Evolutionary conservation across 2,329 filamentous ascomycete species (phyloP), one percentile per base, ranked within the genome.

Genomic region (Biscogniauxia mediterranea): DNA sequence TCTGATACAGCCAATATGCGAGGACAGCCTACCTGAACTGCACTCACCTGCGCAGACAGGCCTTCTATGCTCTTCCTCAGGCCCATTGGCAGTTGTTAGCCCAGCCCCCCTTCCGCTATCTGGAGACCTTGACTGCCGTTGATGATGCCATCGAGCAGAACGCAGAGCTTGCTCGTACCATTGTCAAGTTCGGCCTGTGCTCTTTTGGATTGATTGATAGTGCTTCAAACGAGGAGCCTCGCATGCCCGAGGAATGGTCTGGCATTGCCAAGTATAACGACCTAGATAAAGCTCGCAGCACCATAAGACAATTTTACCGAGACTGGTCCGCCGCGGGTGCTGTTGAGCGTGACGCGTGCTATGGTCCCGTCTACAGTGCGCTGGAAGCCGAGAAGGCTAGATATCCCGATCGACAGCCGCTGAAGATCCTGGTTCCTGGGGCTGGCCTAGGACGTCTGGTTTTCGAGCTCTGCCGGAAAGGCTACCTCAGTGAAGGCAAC

Each of bases 91-190:
- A 90, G 70, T 83, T 96, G 72, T 85, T 99, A 0, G 88, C 92
- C 0, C 84, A 84, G 4, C 88, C 91, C 0, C 94, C 93, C 0
- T 96, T 98, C 79, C 90, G 87, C 61, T 87, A 95, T 57, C 83
- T 96, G 6, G 86, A 93, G 42, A 92, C 88, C 0, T 85, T 99
- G 42, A 85, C 89, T 66, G 84, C 84, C 55, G 85, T 96, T 13
- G 96, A 99, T 71, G 86, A 90, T 59, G 92, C 94, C 52, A 97
- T 99, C 64, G 93, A 97, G 68, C 79, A 83, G 61, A 99, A 99
- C 71, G 92, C 93, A 7, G 85, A 91, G 57, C 84, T 99, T 6
- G 90, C 93, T 9, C 88, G 90, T 62, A 85, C 83, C 4, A 96
- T 99, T 63, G 83, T 96, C 52, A 79, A 81, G n/a, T 80, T 82